These are phyloP conservation scores for Chrysanthemum seticuspe DNA, from an alignment of 129 eudicot genomes.

Conservation along the genomic window DNA sequence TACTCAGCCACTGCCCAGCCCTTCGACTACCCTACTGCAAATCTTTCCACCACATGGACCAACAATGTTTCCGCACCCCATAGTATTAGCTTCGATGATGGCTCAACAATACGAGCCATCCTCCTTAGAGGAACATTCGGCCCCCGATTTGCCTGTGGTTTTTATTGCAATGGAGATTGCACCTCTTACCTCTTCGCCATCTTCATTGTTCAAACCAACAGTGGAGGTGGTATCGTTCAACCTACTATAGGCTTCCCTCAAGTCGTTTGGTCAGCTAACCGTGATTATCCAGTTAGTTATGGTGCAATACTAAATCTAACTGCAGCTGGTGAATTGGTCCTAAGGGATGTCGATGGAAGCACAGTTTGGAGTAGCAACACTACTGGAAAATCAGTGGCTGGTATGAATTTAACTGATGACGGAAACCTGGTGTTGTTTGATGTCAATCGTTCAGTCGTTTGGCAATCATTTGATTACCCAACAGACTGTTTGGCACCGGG, in stretches of 20 bases:
- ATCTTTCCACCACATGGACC: slow-evolving; percentile 13
- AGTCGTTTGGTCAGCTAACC: slow-evolving; percentile 39
- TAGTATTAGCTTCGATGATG: not conserved
- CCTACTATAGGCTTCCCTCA: not conserved
- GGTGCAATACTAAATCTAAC: slow-evolving; percentile 16
- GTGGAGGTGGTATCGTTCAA: not conserved
- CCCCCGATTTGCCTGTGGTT: slow-evolving; percentile 18
- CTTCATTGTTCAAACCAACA: slow-evolving; percentile 16
- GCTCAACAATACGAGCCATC: slow-evolving; percentile 1
- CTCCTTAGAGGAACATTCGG: slow-evolving; percentile 1
- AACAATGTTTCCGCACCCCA: not conserved
- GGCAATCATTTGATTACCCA: slow-evolving; percentile 33
- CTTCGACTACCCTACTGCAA: slow-evolving; percentile 5
- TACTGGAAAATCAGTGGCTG: slow-evolving; percentile 5
- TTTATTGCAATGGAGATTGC: slow-evolving; percentile 23
- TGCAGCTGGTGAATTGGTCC: slow-evolving; percentile 19
- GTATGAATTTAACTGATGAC: slow-evolving; percentile 18
- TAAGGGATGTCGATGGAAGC: slow-evolving; percentile 30
- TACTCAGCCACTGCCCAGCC: slow-evolving; percentile 8
- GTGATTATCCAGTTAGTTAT: slow-evolving; percentile 20
- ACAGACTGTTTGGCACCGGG: slow-evolving; percentile 34
- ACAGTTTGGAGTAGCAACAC: slow-evolving; percentile 35
- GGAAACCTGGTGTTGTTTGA: slow-evolving; percentile 33
- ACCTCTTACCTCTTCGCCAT: slow-evolving; percentile 7
- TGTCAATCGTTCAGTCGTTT: not conserved